These are phyloP conservation scores for Puccinellia tenuiflora DNA, from an alignment of 176 grass and related monocot species.

Conservation along the genomic window DNA sequence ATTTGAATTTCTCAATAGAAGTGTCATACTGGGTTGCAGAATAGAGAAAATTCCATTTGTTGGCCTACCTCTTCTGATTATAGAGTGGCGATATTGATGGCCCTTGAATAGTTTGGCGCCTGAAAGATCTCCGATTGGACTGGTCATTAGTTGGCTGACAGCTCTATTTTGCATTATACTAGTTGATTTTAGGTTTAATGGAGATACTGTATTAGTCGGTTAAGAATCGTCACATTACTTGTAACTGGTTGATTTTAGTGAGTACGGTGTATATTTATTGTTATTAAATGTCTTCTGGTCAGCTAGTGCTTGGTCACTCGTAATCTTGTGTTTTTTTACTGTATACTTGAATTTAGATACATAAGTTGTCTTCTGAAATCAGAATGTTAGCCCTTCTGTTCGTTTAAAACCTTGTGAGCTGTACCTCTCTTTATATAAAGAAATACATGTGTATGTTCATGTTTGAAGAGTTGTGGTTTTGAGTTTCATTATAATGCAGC, in stretches of 20 bases:
- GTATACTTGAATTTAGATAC: neutral
- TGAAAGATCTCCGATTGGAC: neutral
- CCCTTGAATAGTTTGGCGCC: neutral
- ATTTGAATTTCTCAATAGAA: constrained; percentile 4
- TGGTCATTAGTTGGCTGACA: neutral
- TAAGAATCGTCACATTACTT: neutral
- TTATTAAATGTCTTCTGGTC: neutral
- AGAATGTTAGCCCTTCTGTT: neutral
- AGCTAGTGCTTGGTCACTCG: neutral
- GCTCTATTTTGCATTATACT: no score
- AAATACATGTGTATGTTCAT: neutral
- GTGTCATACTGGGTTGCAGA: neutral
- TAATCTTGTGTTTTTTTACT: neutral
- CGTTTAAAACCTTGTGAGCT: neutral
- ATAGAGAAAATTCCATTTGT: neutral
- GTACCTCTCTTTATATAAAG: neutral
- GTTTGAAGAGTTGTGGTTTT: neutral
- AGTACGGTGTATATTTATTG: neutral
- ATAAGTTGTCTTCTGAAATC: neutral
- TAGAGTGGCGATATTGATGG: neutral
- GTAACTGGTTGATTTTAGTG: neutral
- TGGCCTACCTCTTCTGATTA: neutral
- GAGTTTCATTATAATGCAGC: neutral
- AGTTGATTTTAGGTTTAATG: no score
- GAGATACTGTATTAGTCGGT: neutral